Evolutionary conservation across 2,329 filamentous ascomycete species (phyloP).

Genomic region (Didymella exigua): DNA sequence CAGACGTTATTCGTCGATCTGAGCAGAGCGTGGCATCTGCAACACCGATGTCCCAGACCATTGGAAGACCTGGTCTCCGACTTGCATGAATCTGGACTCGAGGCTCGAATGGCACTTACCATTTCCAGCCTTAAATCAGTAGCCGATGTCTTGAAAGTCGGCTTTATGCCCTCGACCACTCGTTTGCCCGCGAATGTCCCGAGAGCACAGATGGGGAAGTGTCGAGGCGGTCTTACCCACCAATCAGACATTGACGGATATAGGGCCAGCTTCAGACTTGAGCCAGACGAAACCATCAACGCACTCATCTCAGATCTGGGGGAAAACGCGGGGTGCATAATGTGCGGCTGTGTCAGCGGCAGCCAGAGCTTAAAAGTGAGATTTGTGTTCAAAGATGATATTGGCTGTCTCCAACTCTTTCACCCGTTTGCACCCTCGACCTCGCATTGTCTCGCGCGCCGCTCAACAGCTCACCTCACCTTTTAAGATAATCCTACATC

Average conservation of each 20-base stretch:
- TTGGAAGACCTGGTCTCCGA: neutral
- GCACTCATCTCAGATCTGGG: slow-evolving; percentile 3
- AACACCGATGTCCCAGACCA: neutral
- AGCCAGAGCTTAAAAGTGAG: slow-evolving; percentile 7
- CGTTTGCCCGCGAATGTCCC: neutral
- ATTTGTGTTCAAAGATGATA: neutral
- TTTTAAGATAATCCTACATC: neutral
- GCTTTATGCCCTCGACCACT: slow-evolving; percentile 6
- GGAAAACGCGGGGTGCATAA: slow-evolving; percentile 8
- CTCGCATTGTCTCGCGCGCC: neutral
- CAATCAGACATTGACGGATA: slow-evolving; percentile 3
- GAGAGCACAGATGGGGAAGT: slow-evolving; percentile 5
- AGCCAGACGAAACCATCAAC: slow-evolving; percentile 4
- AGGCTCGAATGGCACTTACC: neutral
- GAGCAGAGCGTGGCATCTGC: neutral
- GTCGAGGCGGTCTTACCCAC: neutral
- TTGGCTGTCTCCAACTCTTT: neutral
- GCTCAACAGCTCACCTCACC: neutral
- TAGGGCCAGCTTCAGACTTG: neutral
- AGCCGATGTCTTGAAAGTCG: slow-evolving; percentile 13
- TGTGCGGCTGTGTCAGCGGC: slow-evolving; percentile 1
- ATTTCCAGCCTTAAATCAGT: neutral
- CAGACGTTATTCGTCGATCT: slow-evolving; percentile 6
- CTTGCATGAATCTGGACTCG: slow-evolving; percentile 12
- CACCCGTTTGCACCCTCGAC: neutral